Evolutionary conservation across 2,329 filamentous ascomycete genomes (phyloP), one percentile per base, ranked within the genome.

Genomic region (Thermothelomyces thermophilus): DNA sequence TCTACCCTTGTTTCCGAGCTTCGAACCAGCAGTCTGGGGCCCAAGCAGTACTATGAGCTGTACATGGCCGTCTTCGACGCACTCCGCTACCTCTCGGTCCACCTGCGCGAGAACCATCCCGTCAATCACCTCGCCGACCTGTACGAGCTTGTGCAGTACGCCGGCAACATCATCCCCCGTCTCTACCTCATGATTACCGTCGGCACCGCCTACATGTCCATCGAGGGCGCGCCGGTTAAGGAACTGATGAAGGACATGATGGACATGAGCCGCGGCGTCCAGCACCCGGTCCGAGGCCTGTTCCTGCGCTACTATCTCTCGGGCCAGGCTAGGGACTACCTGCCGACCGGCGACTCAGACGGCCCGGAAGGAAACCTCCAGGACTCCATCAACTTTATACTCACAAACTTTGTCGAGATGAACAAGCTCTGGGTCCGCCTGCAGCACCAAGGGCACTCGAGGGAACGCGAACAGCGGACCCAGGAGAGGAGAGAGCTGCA

Each of bases 191-290:
- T 98, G 94, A 93, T 98, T 64, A 98, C 94, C 0, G 94, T 98
- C 34, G 93, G 93, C 51, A 98, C 93, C 2, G 94, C 95, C 42
- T 98, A 98, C 74, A 98, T 98, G 93, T 85, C 88, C 22, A 94
- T 98, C 64, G 87, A 93, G 63, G 93, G 97, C 76, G 93, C 94
- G 51, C 93, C 93, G 0, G 93, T 98, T 60, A 98, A 98, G 72
- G 93, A 98, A 74, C 89, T 98, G 56, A 98, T 98, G 93, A 98
- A 98, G 72, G 93, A 98, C 69, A 98, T 98, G 93, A 98, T 98
- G 93, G 93, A 98, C 70, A 98, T 98, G 93, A 97, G 90, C 70
- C 82, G 93, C 56, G 93, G 93, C 50, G 90, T 98, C 19, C 93
- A 98, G 65, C 93, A 98, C 69, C 93, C 93, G 14, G 90, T 96